phyloP scores from a whole-genome alignment of 2,329 filamentous ascomycete species.

The Mycogone perniciosa region DNA sequence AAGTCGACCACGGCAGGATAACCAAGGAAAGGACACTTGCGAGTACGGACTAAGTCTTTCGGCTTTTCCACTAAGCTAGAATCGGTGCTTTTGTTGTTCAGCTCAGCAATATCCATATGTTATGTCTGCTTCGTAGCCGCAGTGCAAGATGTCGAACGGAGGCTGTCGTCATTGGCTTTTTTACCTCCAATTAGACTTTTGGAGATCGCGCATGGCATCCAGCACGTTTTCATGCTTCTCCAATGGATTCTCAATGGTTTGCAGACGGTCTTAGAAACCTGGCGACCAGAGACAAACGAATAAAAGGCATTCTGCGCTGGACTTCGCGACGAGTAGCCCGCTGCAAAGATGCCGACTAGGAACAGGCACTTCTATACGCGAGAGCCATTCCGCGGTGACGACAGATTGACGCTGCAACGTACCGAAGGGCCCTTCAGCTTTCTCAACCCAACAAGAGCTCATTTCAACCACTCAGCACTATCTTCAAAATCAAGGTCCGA shows the following conservation, averaged over 20 bases:
- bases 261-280: background rate
- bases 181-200: background rate
- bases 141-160: background rate
- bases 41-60: background rate
- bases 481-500: background rate
- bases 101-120: background rate
- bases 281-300: background rate
- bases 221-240: background rate
- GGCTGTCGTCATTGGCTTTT: conserved; percentile 6
- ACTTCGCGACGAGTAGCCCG: background rate
- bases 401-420: conserved; percentile 7
- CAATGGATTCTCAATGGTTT: background rate
- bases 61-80: background rate
- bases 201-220: background rate
- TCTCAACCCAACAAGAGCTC: conserved; percentile 12
- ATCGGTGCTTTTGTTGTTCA: background rate
- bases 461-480: conserved; percentile 7
- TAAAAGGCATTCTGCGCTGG: background rate
- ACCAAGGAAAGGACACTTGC: conserved; percentile 3
- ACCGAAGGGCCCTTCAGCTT: conserved; percentile 10
- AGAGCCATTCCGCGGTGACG: conserved; percentile 10
- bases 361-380: conserved; percentile 8
- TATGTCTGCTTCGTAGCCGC: background rate
- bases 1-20: background rate
- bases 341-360: conserved; percentile 4